phyloP scores from a whole-genome alignment of 179 eudicot genomes.

The Silene noctiflora region DNA sequence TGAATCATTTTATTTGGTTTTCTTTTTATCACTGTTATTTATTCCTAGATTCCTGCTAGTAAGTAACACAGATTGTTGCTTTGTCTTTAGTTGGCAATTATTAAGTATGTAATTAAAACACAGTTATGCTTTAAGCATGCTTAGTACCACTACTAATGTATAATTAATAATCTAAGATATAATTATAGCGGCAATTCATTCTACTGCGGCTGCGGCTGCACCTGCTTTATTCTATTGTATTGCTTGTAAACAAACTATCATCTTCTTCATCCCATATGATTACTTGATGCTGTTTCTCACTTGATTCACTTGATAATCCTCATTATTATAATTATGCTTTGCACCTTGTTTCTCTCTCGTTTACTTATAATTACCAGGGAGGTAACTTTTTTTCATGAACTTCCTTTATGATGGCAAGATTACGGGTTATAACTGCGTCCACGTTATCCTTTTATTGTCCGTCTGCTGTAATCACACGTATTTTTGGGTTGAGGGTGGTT shows the following conservation, averaged over 20 bases:
- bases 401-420: not conserved
- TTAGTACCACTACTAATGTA: too few relatives aligned
- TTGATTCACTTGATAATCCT: slow-evolving; percentile 25
- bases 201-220: not conserved
- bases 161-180: too few relatives aligned
- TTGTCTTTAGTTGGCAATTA: too few relatives aligned
- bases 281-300: slow-evolving; percentile 12
- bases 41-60: not conserved
- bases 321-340: slow-evolving; percentile 23
- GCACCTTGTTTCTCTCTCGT: slow-evolving; percentile 17
- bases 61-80: too few relatives aligned
- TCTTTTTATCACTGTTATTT: slow-evolving; percentile 1
- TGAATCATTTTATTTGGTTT: slow-evolving; percentile 17
- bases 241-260: slow-evolving; percentile 14
- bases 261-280: slow-evolving; percentile 17
- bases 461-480: not conserved
- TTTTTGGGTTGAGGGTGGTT: not conserved
- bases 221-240: slow-evolving; percentile 9
- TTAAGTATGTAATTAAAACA: too few relatives aligned
- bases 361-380: not conserved
- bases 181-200: too few relatives aligned
- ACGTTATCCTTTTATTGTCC: too few relatives aligned
- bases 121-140: too few relatives aligned
- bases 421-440: not conserved
- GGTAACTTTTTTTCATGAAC: not conserved